Percentiles rank a stretch among this genome's conserved stretches.
phyloP scores from a whole-genome alignment of 345 rosid genomes.

The Xanthoceras sorbifolium region DNA sequence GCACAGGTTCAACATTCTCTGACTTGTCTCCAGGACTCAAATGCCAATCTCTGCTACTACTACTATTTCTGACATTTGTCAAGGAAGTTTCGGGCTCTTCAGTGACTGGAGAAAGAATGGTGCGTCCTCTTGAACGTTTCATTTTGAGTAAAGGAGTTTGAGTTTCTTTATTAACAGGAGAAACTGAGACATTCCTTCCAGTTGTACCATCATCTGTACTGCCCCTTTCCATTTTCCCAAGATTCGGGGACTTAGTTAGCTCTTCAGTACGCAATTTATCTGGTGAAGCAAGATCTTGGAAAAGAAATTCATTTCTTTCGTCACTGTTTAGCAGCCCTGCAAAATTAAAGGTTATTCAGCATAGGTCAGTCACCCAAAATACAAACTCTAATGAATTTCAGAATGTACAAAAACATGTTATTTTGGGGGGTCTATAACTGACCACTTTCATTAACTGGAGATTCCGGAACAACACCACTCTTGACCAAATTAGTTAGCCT shows the following conservation, averaged over 20 bases:
- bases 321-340: conserved; percentile 42
- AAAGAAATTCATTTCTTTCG: conserved; percentile 30
- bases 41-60: conserved; percentile 63
- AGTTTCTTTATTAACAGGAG: conserved; percentile 22
- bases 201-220: conserved; percentile 13
- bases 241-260: conserved; percentile 30
- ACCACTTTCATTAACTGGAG: conserved; percentile 67
- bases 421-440: conserved; percentile 27
- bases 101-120: conserved; percentile 37
- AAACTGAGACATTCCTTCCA: conserved; percentile 24
- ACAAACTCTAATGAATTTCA: background rate
- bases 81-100: conserved; percentile 39
- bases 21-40: conserved; percentile 59
- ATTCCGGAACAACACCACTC: conserved; percentile 91
- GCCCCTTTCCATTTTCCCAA: conserved; percentile 28
- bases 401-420: conserved; percentile 1
- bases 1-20: conserved; percentile 41
- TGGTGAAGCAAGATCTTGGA: conserved; percentile 39
- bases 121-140: conserved; percentile 28
- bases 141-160: conserved; percentile 34
- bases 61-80: conserved; percentile 33
- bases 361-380: background rate
- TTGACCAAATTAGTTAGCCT: conserved; percentile 75
- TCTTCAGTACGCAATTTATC: conserved; percentile 31
- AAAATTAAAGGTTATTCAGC: conserved; percentile 23